Conservation (phyloP, 192 early-diverging fungal genomes). For the Pecoramyces ruminantium region DNA sequence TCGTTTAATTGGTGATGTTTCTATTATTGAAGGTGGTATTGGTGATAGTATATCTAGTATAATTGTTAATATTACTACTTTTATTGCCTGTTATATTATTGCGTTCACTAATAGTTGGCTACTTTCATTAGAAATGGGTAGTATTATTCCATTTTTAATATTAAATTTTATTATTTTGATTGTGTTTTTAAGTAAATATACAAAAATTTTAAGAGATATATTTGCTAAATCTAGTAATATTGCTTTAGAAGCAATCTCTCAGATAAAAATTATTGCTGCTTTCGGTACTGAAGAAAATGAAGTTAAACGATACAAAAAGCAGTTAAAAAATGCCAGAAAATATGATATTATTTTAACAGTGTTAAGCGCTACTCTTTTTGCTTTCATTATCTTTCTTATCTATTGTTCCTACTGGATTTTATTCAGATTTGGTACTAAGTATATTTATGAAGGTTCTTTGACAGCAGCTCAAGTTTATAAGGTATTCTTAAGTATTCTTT, state of each 20-base stretch:
- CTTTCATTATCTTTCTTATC: not conserved
- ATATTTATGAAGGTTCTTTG: conserved; percentile 23
- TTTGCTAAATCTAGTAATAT: conserved; percentile 73
- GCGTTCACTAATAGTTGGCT: not conserved
- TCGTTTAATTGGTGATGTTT: not conserved
- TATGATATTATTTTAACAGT: not conserved
- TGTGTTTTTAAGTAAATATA: conserved; percentile 21
- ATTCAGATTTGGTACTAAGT: conserved; percentile 32
- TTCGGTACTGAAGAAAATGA: conserved; percentile 68
- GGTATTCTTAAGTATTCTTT: conserved; percentile 78
- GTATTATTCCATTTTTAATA: not conserved
- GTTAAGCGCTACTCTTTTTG: not conserved
- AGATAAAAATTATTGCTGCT: conserved; percentile 73
- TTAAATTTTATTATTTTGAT: conserved; percentile 16
- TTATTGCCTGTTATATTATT: not conserved
- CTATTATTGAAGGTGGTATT: not conserved
- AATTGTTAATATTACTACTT: not conserved
- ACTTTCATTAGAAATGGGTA: not conserved
- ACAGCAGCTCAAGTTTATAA: conserved; percentile 39
- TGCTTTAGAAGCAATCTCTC: conserved; percentile 66
- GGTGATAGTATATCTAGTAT: not conserved
- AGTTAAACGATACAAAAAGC: conserved; percentile 30
- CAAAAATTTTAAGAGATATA: conserved; percentile 33
- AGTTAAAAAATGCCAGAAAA: not conserved
- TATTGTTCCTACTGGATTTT: conserved; percentile 14